Percentiles rank a stretch among this genome's conserved stretches.
Evolutionary conservation across 331 rosid genomes (phyloP).

Genomic region (Dryas integrifolia): DNA sequence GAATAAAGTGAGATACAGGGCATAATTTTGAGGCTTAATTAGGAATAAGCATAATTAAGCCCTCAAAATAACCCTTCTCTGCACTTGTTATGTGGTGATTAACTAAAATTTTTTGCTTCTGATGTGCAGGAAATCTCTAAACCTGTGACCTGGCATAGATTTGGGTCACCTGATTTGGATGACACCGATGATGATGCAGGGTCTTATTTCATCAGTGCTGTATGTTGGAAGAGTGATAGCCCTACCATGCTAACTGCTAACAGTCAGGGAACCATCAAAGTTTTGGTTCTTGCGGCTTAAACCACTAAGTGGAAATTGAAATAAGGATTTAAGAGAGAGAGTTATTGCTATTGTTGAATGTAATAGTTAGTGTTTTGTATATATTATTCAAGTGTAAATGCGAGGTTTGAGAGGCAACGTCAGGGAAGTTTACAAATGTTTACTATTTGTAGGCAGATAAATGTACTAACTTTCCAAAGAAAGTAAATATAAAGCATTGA

Average conservation of each 20-base stretch:
- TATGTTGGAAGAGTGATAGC: slow-evolving; percentile 94
- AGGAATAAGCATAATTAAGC: too few species aligned
- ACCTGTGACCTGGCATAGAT: slow-evolving; percentile 83
- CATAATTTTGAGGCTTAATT: too few species aligned
- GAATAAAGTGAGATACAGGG: too few species aligned
- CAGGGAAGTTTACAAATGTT: background rate
- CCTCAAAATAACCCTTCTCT: slow-evolving; percentile 2
- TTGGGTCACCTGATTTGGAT: slow-evolving; percentile 66
- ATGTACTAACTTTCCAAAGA: background rate
- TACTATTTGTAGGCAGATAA: background rate
- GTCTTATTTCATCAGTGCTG: slow-evolving; percentile 94
- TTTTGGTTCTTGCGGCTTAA: slow-evolving; percentile 87
- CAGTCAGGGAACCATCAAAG: slow-evolving; percentile 95
- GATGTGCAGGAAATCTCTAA: slow-evolving; percentile 74
- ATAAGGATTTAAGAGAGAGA: background rate
- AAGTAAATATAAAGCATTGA: background rate
- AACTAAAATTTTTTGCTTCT: slow-evolving; percentile 18
- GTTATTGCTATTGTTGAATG: background rate
- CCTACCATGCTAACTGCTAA: slow-evolving; percentile 92
- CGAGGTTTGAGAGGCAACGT: background rate
- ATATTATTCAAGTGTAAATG: background rate
- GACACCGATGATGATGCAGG: slow-evolving; percentile 80
- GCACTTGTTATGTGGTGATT: slow-evolving; percentile 11
- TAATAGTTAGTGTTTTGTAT: background rate
- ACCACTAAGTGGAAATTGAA: background rate